Evolutionary conservation across 495 filamentous ascomycete genomes (phyloP).

Genomic region (Lasiosphaeris hirsuta): DNA sequence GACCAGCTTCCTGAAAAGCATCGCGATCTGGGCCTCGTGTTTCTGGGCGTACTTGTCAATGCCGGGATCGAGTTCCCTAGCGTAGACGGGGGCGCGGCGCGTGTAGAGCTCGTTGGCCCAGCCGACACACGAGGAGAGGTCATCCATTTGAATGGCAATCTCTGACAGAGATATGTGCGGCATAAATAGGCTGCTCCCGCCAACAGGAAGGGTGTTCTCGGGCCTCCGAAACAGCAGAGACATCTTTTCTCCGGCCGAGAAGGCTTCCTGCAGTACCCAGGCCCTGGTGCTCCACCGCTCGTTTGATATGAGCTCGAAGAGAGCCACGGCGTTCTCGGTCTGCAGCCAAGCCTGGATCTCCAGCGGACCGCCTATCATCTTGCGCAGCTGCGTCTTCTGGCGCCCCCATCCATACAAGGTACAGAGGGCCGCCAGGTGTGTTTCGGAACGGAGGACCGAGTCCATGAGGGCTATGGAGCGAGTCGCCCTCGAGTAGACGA

Average conservation of each 20-base stretch:
- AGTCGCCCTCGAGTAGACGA: slow-evolving; percentile 23
- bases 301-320: neutral
- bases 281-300: neutral
- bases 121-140: neutral
- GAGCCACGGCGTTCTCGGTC: neutral
- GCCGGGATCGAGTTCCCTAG: neutral
- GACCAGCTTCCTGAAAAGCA: neutral
- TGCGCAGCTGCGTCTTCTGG: neutral
- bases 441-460: neutral
- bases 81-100: neutral
- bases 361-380: neutral
- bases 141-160: neutral
- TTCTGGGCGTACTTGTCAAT: neutral
- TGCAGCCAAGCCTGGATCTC: neutral
- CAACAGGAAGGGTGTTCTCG: neutral
- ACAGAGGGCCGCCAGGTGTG: neutral
- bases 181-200: neutral
- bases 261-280: neutral
- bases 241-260: neutral
- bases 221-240: neutral
- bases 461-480: neutral
- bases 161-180: neutral
- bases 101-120: neutral
- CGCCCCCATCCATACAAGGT: neutral
- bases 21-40: neutral